Percentiles rank a stretch among this genome's conserved stretches.
Evolutionary conservation across 306 rosid genomes (phyloP).

Genomic region (Boehmeria nivea): DNA sequence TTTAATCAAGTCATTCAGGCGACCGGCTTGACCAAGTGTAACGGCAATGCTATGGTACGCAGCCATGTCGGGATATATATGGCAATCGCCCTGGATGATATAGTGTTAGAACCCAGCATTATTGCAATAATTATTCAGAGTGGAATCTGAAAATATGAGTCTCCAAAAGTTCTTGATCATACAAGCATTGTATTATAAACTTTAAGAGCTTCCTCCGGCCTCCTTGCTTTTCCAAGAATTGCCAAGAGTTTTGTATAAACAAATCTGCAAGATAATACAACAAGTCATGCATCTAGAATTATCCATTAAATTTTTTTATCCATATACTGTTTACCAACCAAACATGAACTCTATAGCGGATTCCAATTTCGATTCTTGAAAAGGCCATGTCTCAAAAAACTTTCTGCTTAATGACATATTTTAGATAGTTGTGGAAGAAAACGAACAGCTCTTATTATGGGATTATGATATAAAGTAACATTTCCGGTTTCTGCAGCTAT

Average conservation of each 20-base stretch:
- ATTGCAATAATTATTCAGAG: constrained; percentile 16
- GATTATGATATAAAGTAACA: too few species aligned
- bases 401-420: too few species aligned
- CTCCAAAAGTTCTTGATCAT: constrained; percentile 33
- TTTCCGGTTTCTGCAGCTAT: too few species aligned
- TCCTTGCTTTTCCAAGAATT: constrained; percentile 80
- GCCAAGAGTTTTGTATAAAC: constrained; percentile 86
- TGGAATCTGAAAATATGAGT: constrained; percentile 10
- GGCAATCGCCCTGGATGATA: constrained; percentile 57
- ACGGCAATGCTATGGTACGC: constrained; percentile 92
- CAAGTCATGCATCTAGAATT: background rate
- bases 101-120: constrained; percentile 24
- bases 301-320: too few species aligned
- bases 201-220: constrained; percentile 75
- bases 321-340: too few species aligned
- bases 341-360: too few species aligned
- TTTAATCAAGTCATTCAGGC: constrained; percentile 62
- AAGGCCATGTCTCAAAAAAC: too few species aligned
- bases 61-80: constrained; percentile 82
- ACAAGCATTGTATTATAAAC: constrained; percentile 76
- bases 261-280: constrained; percentile 50
- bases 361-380: too few species aligned
- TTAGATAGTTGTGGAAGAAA: too few species aligned
- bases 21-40: constrained; percentile 92
- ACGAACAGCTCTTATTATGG: too few species aligned